Evolutionary conservation across 352 stramenopile genomes (phyloP).

Genomic region (Pythium sukuiense): DNA sequence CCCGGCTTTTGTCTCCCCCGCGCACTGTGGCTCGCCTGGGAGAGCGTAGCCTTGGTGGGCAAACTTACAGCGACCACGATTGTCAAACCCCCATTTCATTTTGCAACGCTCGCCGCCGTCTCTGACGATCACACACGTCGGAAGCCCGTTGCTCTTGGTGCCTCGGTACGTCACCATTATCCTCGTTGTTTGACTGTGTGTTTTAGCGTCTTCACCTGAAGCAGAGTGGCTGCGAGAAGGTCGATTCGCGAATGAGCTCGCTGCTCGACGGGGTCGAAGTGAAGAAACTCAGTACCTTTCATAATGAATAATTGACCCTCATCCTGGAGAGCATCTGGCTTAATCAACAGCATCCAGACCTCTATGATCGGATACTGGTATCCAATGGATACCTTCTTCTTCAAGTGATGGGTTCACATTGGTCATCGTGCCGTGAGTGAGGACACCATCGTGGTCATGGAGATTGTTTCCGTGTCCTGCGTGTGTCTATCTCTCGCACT

Average conservation of each 20-base stretch:
- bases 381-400: neutral
- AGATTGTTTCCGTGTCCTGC: too few species aligned
- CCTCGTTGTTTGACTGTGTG: neutral
- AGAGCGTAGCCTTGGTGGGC: neutral
- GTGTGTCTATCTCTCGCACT: too few species aligned
- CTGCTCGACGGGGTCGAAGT: neutral
- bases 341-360: neutral
- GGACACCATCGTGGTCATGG: too few species aligned
- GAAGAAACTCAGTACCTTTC: neutral
- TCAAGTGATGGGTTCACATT: neutral
- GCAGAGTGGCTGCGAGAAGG: neutral
- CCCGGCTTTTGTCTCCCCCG: neutral
- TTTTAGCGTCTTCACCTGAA: too few species aligned
- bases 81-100: neutral
- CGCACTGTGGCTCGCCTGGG: neutral
- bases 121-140: neutral
- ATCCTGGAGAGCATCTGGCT: too few species aligned
- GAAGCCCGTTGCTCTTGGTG: neutral
- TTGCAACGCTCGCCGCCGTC: neutral
- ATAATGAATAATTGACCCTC: neutral
- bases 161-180: neutral
- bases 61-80: neutral
- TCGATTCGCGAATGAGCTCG: constrained; percentile 1
- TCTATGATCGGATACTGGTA: neutral
- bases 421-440: too few species aligned